These are phyloP conservation scores for Bipolaris victoriae DNA, from an alignment of 2,329 filamentous ascomycete species.

Conservation along the genomic window DNA sequence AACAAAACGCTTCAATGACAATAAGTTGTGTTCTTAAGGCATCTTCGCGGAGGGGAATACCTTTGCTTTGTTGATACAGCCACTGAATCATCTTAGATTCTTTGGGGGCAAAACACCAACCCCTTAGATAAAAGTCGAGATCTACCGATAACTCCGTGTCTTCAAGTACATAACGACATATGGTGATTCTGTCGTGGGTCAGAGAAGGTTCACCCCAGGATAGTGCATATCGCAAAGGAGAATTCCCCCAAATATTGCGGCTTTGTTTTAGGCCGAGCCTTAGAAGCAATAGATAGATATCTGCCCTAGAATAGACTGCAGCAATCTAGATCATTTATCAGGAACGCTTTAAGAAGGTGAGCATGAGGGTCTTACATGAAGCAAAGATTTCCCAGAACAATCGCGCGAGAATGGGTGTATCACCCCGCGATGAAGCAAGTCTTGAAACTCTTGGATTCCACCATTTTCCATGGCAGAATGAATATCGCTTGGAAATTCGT, in stretches of 20 bases:
- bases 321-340: no score
- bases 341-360: no score
- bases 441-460: background rate
- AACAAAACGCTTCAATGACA: no score
- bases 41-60: background rate
- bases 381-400: background rate
- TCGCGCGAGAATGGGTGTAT: background rate
- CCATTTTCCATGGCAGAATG: fast-evolving
- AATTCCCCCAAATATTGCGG: no score
- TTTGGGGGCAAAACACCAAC: no score
- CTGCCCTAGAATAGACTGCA: background rate
- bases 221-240: background rate
- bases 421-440: background rate
- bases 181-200: background rate
- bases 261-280: background rate
- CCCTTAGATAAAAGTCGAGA: no score
- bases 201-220: no score
- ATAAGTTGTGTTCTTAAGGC: background rate
- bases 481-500: background rate
- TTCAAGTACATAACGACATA: background rate
- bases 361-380: background rate
- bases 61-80: background rate
- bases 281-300: background rate
- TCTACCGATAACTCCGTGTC: background rate
- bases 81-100: background rate